Conservation (phyloP, 2,329 filamentous ascomycete genomes). For the Penicillium sp. region DNA sequence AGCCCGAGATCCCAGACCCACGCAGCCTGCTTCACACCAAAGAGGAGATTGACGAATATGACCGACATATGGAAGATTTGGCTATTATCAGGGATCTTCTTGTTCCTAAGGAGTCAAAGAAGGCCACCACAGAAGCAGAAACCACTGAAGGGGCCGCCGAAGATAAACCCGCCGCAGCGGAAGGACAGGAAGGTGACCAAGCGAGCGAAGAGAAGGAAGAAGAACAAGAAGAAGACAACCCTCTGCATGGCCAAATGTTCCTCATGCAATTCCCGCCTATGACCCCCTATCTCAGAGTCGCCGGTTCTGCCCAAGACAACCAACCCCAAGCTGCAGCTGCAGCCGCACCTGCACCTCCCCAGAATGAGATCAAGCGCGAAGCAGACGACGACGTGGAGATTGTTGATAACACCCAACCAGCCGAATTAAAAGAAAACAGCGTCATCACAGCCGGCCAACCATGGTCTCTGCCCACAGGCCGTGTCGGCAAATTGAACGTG, state of each 20-base stretch:
- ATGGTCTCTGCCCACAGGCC: conserved; percentile 51
- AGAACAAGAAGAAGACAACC: conserved; percentile 24
- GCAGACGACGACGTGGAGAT: conserved; percentile 32
- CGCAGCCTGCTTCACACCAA: conserved; percentile 41
- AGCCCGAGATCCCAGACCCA: conserved; percentile 19
- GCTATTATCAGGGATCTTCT: conserved; percentile 42
- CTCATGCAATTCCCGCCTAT: conserved; percentile 65
- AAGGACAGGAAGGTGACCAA: conserved; percentile 17
- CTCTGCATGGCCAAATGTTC: conserved; percentile 57
- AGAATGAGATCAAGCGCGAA: conserved; percentile 32
- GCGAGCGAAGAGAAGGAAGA: conserved; percentile 21
- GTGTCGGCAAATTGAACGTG: conserved; percentile 61
- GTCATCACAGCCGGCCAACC: conserved; percentile 44
- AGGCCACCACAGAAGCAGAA: conserved; percentile 12
- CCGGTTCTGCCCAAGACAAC: conserved; percentile 24
- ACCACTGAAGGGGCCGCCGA: conserved; percentile 9
- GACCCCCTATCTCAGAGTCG: conserved; percentile 55
- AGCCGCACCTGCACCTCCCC: conserved; percentile 2
- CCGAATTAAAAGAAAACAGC: conserved; percentile 23
- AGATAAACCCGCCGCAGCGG: conserved; percentile 14
- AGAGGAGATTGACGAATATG: conserved; percentile 46
- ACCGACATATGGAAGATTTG: conserved; percentile 42
- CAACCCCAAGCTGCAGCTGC: not conserved
- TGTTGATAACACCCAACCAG: conserved; percentile 19
- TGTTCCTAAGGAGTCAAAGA: conserved; percentile 26